Conservation (phyloP, 2,329 filamentous ascomycete genomes). For the Claviceps paspali region DNA sequence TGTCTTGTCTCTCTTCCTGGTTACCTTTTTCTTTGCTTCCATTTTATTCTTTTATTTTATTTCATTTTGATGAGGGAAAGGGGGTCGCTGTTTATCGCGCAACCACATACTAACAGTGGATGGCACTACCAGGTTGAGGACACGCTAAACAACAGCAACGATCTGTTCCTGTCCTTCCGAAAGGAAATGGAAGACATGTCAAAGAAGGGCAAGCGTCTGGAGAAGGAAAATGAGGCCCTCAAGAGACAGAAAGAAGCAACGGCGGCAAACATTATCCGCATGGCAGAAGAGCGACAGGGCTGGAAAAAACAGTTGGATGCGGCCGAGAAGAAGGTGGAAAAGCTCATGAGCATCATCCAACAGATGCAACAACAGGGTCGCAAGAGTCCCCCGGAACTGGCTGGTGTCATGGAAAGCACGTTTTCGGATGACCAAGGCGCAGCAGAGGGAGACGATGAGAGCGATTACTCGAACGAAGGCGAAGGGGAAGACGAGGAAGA, state of each 20-base stretch:
- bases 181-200: constrained; percentile 99
- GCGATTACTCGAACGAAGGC: constrained; percentile 48
- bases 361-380: constrained; percentile 93
- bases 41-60: not conserved
- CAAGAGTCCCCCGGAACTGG: constrained; percentile 52
- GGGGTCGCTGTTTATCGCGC: not conserved
- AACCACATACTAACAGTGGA: not conserved
- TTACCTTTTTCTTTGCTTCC: not conserved
- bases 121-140: constrained; percentile 64
- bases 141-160: constrained; percentile 95
- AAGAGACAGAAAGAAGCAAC: constrained; percentile 89
- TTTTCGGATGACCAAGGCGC: constrained; percentile 39
- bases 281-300: constrained; percentile 87
- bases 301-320: constrained; percentile 50
- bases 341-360: constrained; percentile 85
- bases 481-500: constrained; percentile 43
- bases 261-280: constrained; percentile 87
- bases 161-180: constrained; percentile 87
- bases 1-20: too few relatives aligned
- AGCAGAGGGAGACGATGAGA: constrained; percentile 36
- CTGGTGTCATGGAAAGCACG: constrained; percentile 41
- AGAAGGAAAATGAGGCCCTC: constrained; percentile 87
- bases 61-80: not conserved
- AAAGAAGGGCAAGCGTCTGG: constrained; percentile 91
- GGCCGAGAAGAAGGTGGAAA: constrained; percentile 61